Percentiles rank a stretch among this genome's conserved stretches.
Evolutionary conservation across 441 rosid species (phyloP).

Genomic region (Manihot esculenta): DNA sequence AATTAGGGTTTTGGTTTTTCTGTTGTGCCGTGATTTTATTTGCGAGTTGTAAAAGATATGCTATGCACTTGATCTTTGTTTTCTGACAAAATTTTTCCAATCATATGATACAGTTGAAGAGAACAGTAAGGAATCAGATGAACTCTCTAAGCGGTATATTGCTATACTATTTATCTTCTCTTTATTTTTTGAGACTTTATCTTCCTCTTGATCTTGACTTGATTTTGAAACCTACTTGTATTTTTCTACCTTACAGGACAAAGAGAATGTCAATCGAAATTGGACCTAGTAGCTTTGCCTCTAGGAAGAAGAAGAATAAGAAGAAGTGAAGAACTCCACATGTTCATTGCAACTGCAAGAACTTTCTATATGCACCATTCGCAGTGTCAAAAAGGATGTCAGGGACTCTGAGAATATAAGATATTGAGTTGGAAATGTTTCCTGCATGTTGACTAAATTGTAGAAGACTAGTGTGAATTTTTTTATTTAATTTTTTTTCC

Average conservation of each 20-base stretch:
- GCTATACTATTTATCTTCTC: neutral
- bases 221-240: neutral
- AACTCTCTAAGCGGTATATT: slow-evolving; percentile 42
- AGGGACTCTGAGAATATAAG: neutral
- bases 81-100: slow-evolving; percentile 15
- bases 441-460: neutral
- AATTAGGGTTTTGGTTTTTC: too few species aligned
- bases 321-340: slow-evolving; percentile 40
- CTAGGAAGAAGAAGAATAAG: slow-evolving; percentile 69
- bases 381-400: neutral
- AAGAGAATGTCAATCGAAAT: slow-evolving; percentile 74
- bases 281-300: slow-evolving; percentile 62
- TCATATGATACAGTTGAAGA: slow-evolving; percentile 34
- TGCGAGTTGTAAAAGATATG: neutral
- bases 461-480: neutral
- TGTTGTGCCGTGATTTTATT: too few species aligned
- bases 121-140: slow-evolving; percentile 44
- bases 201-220: neutral
- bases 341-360: neutral
- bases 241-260: slow-evolving; percentile 42
- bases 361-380: neutral
- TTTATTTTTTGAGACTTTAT: neutral
- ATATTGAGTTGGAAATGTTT: slow-evolving; percentile 5
- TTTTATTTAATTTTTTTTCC: neutral
- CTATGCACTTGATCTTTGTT: neutral